phyloP scores from a whole-genome alignment of 345 rosid genomes.

The Durio zibethinus region DNA sequence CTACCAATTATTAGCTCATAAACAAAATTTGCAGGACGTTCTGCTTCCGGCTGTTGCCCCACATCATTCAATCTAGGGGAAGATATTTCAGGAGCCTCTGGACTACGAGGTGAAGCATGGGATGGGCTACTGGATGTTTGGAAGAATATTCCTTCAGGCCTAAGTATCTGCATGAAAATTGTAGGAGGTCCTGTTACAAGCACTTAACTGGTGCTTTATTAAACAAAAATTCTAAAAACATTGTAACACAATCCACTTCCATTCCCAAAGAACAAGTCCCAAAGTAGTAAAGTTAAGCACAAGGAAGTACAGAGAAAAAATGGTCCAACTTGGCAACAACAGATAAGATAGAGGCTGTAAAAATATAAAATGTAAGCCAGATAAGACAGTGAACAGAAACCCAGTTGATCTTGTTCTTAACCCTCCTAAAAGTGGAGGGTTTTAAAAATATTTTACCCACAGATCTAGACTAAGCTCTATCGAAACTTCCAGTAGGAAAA shows the following conservation, averaged over 20 bases:
- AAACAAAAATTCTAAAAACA: neutral
- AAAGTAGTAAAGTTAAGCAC: neutral
- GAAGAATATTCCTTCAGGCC: constrained; percentile 99
- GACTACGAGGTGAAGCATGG: constrained; percentile 29
- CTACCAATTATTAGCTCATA: constrained; percentile 91
- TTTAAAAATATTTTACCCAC: neutral
- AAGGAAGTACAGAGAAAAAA: neutral
- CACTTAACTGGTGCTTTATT: neutral
- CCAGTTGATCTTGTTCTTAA: neutral
- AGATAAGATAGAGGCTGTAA: neutral
- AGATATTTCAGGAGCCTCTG: constrained; percentile 34
- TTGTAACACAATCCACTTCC: neutral
- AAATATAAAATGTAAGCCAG: neutral
- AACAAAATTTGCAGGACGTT: constrained; percentile 77
- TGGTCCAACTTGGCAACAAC: neutral
- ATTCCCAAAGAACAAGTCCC: neutral
- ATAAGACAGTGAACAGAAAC: neutral
- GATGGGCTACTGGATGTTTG: constrained; percentile 51
- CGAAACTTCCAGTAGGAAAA: neutral
- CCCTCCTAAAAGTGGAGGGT: neutral
- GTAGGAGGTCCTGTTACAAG: neutral
- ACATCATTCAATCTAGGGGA: constrained; percentile 48
- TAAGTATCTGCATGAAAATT: constrained; percentile 53
- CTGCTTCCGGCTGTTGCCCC: constrained; percentile 64
- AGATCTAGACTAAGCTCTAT: neutral